These are phyloP conservation scores for Sarocladium strictum DNA, from an alignment of 2,329 filamentous ascomycete species.

Conservation along the genomic window DNA sequence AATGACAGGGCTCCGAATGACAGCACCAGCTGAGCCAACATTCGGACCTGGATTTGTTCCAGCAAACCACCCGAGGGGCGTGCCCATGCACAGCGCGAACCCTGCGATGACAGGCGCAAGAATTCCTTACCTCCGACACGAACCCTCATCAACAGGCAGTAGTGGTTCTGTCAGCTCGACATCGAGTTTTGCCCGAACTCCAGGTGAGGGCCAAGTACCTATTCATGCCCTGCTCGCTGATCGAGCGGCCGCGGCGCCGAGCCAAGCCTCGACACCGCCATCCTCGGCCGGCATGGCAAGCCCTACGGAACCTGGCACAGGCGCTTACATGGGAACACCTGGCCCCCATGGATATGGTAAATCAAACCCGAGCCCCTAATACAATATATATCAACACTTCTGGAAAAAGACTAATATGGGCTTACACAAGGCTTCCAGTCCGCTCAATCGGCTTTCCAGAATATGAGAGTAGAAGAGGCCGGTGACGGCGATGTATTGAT, in stretches of 20 bases:
- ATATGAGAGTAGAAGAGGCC: slow-evolving; percentile 24
- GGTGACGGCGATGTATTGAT: slow-evolving; percentile 26
- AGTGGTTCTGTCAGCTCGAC: slow-evolving; percentile 34
- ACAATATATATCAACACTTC: background rate
- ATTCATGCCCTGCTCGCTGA: slow-evolving; percentile 48
- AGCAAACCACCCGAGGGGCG: slow-evolving; percentile 23
- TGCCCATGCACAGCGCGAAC: slow-evolving; percentile 22
- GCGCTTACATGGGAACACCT: slow-evolving; percentile 15
- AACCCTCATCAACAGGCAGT: slow-evolving; percentile 39
- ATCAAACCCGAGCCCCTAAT: too few relatives aligned
- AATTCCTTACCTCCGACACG: slow-evolving; percentile 36
- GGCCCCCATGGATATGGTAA: slow-evolving; percentile 30
- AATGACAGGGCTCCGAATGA: slow-evolving; percentile 12
- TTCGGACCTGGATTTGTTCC: slow-evolving; percentile 19
- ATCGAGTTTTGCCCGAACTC: slow-evolving; percentile 29
- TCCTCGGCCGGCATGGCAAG: slow-evolving; percentile 16
- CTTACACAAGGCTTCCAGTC: slow-evolving; percentile 27
- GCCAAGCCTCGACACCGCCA: slow-evolving; percentile 13
- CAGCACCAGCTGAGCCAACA: slow-evolving; percentile 12
- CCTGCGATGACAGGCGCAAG: slow-evolving; percentile 18
- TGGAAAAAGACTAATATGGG: slow-evolving; percentile 22
- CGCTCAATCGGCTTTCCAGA: slow-evolving; percentile 24
- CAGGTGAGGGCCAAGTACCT: slow-evolving; percentile 44
- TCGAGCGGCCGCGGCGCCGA: slow-evolving; percentile 19
- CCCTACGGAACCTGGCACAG: slow-evolving; percentile 19